phyloP scores from a whole-genome alignment of 2,329 filamentous ascomycete genomes.

The Nothophoma quercina region DNA sequence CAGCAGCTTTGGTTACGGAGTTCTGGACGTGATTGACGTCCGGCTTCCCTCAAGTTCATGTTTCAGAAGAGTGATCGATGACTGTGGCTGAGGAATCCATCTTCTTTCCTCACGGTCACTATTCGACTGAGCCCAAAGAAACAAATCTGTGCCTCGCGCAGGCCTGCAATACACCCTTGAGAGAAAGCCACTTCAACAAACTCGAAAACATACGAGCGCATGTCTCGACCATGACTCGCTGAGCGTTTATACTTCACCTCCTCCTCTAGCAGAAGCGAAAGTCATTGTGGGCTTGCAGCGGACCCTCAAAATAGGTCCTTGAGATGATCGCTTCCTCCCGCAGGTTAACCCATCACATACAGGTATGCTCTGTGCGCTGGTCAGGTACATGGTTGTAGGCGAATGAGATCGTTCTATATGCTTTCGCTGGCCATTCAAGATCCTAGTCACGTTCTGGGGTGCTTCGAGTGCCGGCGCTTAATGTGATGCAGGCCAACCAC shows the following conservation, averaged over 20 bases:
- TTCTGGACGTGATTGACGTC: too few relatives aligned
- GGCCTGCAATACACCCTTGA: too few relatives aligned
- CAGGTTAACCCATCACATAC: constrained; percentile 39
- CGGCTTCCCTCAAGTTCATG: too few relatives aligned
- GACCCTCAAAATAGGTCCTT: constrained; percentile 45
- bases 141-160: too few relatives aligned
- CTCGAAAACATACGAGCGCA: neutral
- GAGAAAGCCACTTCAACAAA: too few relatives aligned
- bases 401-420: constrained; percentile 34
- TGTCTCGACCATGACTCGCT: constrained; percentile 4
- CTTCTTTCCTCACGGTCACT: too few relatives aligned
- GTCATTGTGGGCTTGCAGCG: constrained; percentile 17
- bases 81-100: too few relatives aligned
- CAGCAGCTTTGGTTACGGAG: too few relatives aligned
- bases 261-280: constrained; percentile 12
- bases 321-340: constrained; percentile 39
- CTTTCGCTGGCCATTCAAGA: constrained; percentile 23
- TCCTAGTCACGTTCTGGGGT: constrained; percentile 39
- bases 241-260: neutral
- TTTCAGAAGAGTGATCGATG: too few relatives aligned
- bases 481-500: constrained; percentile 43
- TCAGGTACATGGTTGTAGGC: constrained; percentile 35
- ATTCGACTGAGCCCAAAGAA: too few relatives aligned
- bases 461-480: constrained; percentile 47
- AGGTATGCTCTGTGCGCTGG: constrained; percentile 39